Conservation (phyloP, 257 asterid species). For the Ballota nigra region DNA sequence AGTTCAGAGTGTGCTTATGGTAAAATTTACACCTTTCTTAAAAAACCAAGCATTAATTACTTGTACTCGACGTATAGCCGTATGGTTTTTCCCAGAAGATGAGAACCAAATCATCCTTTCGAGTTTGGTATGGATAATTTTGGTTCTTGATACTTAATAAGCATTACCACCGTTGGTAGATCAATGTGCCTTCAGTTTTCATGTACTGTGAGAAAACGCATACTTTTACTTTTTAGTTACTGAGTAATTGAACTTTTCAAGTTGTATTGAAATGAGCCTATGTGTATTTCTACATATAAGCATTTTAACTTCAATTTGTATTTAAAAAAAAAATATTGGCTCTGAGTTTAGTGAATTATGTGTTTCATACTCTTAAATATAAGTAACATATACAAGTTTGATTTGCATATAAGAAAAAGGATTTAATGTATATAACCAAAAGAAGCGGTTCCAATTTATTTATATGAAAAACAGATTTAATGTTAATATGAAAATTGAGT, state of each 20-base stretch:
- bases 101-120: not conserved
- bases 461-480: no score
- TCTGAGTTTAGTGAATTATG: no score
- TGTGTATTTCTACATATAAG: not conserved
- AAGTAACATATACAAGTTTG: not conserved
- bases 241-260: not conserved
- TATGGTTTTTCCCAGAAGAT: not conserved
- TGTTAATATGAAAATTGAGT: not conserved
- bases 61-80: not conserved
- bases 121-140: not conserved
- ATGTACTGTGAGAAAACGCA: not conserved
- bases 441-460: no score
- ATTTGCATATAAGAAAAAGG: not conserved
- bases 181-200: not conserved
- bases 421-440: no score
- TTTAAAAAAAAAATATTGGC: not conserved
- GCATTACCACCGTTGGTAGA: not conserved
- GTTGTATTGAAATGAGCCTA: not conserved
- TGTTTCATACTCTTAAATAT: no score
- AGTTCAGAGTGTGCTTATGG: not conserved
- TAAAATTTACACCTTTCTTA: not conserved
- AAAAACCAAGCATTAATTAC: not conserved
- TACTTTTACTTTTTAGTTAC: not conserved
- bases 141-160: not conserved
- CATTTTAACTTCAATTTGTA: not conserved